Evolutionary conservation across 371 early-diverging fungal species (phyloP), one percentile per base, ranked within the genome.

Genomic region (Mucor plumbeus): DNA sequence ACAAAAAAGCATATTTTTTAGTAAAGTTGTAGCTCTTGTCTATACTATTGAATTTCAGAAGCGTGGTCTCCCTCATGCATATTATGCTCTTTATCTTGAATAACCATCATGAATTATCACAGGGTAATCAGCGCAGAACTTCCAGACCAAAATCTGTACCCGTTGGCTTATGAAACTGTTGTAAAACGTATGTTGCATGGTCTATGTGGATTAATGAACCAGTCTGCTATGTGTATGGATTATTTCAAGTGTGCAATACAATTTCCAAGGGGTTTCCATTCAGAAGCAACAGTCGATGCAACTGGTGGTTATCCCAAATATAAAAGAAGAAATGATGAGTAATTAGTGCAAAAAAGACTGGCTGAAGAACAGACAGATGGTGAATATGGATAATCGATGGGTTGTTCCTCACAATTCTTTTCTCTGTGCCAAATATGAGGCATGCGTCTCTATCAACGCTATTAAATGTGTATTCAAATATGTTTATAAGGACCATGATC

Each of bases 381-480:
- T 6, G 0, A 10, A 21, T 14, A 11, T 41, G 4, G 70, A 76
- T 39, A 78, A 79, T 40, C 8, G 62, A 10, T 75, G 69, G 71
- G 63, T 75, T 13, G 71, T 79, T 3, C 79, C 77, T 1, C 59
- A 80, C 35, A 83, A 74, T 33, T 72, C 41, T 0, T 80, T 57
- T 17, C 63, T 80, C 3, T n/a, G n/a, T 10, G 71, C 76, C 0
- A 83, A 80, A 61, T 83, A 76, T 62, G 54, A 76, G 50, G 67
- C 76, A 14, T 79, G 79, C 43, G 9, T 48, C 1, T 58, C 70
- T 0, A 40, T 72, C 17, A 13, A 35, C 0, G 61, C 71, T 0
- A 65, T 82, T 13, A 60, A 65, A 54, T 65, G 59, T 11, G 14
- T 65, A 4, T 60, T 60, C 34, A 78, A 75, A 47, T 73, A 78